Base-by-base conservation (phyloP, 1,284 basidiomycete species). In the Austroboletus rostrupii region DNA sequence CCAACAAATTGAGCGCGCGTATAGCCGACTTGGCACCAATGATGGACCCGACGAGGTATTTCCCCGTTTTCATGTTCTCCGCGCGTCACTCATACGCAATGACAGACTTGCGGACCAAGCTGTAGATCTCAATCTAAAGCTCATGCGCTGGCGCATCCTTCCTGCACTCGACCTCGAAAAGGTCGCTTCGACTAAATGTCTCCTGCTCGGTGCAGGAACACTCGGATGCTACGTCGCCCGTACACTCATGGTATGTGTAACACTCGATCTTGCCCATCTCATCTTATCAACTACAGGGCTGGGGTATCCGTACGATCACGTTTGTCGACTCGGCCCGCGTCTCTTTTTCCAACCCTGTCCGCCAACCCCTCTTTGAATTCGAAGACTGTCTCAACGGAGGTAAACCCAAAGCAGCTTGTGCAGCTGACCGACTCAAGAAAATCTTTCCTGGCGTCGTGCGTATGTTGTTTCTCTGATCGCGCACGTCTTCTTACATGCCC, bases 121-220 rank as follows among this genome's bases (percentile, higher is more conserved):
- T 0, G 92, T 98, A 11, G 94, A 97, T 68, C 76, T 99, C 31
- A 99, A 99, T 65, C 75, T 99, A 47, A 98, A 98, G 68, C 79
- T 99, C 21, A 98, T 99, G 96, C 81, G 93, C 28, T 99, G 96
- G 96, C 80, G 96, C 10, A 94, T 99, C 56, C 75, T 99, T 41
- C 96, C 97, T 2, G 74, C 81, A 1, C 81, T 99, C 41, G 80
- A 98, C 56, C 77, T 99, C 8, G 94, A 97, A 46, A 90, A 85
- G 68, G 80, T 99, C 23, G 83, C 91, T 2, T 66, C 68, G 0
- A 93, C 92, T 0, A 81, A 75, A 45, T 97, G 92, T 66, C 73
- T 99, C 1, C 72, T 98, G 2, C 81, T 99, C 0, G 97, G 96
- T 5, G 94, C 96, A 0, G 96, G 97, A 0, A 99, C 97, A 0